Percentiles rank a stretch among this genome's conserved stretches.
phyloP scores from a whole-genome alignment of 495 filamentous ascomycete genomes.

The Hypoxylon fragiforme region DNA sequence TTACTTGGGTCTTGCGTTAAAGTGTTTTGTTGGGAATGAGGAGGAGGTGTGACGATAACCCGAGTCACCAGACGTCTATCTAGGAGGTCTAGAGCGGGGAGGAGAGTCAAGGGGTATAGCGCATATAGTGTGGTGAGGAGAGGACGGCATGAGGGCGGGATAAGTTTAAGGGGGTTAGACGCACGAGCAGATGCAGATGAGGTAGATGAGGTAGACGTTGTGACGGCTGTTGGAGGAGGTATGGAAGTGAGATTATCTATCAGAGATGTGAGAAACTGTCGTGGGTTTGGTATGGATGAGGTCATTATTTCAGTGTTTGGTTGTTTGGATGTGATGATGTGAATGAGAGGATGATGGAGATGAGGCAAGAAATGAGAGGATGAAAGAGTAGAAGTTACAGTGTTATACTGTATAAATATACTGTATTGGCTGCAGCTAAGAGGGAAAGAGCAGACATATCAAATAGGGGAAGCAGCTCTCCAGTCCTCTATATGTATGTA shows the following conservation, averaged over 20 bases:
- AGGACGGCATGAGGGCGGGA: conserved; percentile 44
- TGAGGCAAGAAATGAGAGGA: neutral
- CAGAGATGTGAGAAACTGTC: conserved; percentile 50
- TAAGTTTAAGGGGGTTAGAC: conserved; percentile 45
- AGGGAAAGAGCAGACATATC: neutral
- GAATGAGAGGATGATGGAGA: neutral
- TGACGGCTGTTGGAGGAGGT: conserved; percentile 25
- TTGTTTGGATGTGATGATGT: neutral
- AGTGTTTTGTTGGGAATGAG: conserved; percentile 3
- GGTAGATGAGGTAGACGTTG: conserved; percentile 11
- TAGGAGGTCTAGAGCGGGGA: conserved; percentile 80
- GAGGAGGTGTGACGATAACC: conserved; percentile 34
- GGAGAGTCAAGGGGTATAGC: conserved; percentile 61
- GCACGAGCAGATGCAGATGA: neutral
- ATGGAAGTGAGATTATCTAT: conserved; percentile 46
- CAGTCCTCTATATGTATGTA: too few relatives aligned
- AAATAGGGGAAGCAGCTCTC: too few relatives aligned
- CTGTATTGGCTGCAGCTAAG: neutral
- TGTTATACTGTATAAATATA: neutral
- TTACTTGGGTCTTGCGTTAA: neutral
- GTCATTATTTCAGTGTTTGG: conserved; percentile 6
- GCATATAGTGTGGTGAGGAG: conserved; percentile 65
- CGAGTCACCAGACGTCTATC: conserved; percentile 69
- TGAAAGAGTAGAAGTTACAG: neutral
- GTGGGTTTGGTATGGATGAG: conserved; percentile 41